A percentile compares a stretch with the other conserved stretches of the same genome.
Evolutionary conservation across 2,329 filamentous ascomycete genomes (phyloP).

Genomic region (Talaromyces sp.): DNA sequence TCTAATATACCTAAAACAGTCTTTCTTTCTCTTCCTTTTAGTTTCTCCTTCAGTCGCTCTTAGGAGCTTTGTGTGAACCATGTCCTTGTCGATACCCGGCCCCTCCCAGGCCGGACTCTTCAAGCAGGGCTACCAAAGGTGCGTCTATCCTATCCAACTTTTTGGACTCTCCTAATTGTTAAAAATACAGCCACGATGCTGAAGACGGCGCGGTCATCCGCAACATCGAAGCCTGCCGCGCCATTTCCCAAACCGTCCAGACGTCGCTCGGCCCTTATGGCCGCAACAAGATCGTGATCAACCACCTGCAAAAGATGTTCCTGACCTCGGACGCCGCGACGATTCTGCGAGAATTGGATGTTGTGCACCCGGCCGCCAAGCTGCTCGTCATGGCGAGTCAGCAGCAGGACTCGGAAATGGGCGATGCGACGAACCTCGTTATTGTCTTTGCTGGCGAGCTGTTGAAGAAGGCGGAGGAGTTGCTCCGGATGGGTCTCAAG

Average conservation of each 20-base stretch:
- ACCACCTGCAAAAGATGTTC: conserved; percentile 99
- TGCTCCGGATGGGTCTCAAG: conserved; percentile 94
- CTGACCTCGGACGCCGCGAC: conserved; percentile 96
- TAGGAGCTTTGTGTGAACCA: conserved; percentile 38
- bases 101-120: conserved; percentile 91
- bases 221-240: conserved; percentile 97
- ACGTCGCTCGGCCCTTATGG: conserved; percentile 96
- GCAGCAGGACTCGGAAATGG: conserved; percentile 98
- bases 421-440: conserved; percentile 95
- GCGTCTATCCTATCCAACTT: conserved; percentile 18
- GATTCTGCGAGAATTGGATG: conserved; percentile 93
- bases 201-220: conserved; percentile 98
- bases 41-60: conserved; percentile 8
- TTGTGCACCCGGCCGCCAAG: conserved; percentile 96
- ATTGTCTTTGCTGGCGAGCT: conserved; percentile 94
- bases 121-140: conserved; percentile 96
- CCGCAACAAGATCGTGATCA: conserved; percentile 99
- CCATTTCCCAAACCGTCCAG: conserved; percentile 92
- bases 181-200: conserved; percentile 72
- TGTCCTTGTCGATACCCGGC: conserved; percentile 95
- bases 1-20: neutral
- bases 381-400: conserved; percentile 97
- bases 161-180: neutral
- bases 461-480: conserved; percentile 92
- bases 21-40: conserved; percentile 9